These are phyloP conservation scores for Leccinum uliginosum DNA, from an alignment of 768 basidiomycete species.

Conservation along the genomic window DNA sequence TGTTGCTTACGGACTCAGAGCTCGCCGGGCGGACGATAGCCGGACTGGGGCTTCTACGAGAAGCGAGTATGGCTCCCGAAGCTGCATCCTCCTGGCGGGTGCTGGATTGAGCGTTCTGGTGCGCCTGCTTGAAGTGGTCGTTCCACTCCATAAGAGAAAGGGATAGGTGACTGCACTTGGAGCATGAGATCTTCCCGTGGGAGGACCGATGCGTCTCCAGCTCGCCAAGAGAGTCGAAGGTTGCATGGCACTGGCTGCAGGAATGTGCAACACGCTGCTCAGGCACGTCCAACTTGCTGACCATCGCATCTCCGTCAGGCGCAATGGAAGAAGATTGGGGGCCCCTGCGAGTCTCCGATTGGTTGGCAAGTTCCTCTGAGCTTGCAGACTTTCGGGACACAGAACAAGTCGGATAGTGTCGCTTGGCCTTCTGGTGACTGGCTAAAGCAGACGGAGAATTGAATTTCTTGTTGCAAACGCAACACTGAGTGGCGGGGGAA, in stretches of 20 bases:
- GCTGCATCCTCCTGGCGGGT: slow-evolving; percentile 7
- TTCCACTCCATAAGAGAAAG: slow-evolving; percentile 28
- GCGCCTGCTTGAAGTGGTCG: slow-evolving; percentile 21
- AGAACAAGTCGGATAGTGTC: slow-evolving; percentile 14
- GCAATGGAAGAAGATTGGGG: background rate
- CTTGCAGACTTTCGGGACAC: background rate
- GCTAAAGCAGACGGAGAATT: slow-evolving; percentile 13
- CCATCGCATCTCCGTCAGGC: background rate
- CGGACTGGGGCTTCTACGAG: slow-evolving; percentile 14
- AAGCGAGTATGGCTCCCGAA: background rate
- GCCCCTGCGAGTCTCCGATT: slow-evolving; percentile 1
- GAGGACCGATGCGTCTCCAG: slow-evolving; percentile 20
- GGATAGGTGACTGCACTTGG: slow-evolving; percentile 19
- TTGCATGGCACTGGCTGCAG: slow-evolving; percentile 18
- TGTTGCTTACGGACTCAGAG: slow-evolving; percentile 14
- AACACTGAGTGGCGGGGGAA: slow-evolving; percentile 16
- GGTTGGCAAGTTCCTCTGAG: slow-evolving; percentile 1
- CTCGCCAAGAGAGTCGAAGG: slow-evolving; percentile 14
- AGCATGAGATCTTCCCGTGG: slow-evolving; percentile 22
- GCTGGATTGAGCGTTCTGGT: slow-evolving; percentile 6
- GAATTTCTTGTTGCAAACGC: slow-evolving; percentile 25
- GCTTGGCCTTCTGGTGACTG: slow-evolving; percentile 22
- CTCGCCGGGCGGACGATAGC: slow-evolving; percentile 13
- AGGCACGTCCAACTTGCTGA: background rate
- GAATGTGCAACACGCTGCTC: slow-evolving; percentile 8